Evolutionary conservation across 345 rosid species (phyloP).

Genomic region (Eucalyptus grandis): DNA sequence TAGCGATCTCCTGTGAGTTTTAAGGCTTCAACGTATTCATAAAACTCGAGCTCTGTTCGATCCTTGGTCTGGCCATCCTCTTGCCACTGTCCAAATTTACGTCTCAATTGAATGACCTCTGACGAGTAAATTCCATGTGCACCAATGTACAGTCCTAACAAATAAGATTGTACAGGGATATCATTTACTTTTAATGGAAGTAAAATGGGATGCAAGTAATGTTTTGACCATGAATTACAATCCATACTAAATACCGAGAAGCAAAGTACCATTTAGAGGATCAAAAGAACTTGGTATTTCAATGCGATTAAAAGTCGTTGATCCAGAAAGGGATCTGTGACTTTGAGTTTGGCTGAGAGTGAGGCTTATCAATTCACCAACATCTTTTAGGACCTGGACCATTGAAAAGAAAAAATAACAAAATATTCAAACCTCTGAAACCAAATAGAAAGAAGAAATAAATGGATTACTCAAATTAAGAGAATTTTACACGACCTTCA

Average conservation of each 20-base stretch:
- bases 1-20: slow-evolving; percentile 88
- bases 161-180: not conserved
- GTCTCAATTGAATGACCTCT: slow-evolving; percentile 75
- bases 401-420: not conserved
- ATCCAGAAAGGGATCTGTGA: slow-evolving; percentile 61
- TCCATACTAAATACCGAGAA: not conserved
- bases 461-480: not conserved
- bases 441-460: not conserved
- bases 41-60: slow-evolving; percentile 55
- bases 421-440: not conserved
- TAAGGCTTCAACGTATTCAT: slow-evolving; percentile 90
- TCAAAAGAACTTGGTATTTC: slow-evolving; percentile 52
- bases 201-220: not conserved
- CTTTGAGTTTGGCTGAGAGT: slow-evolving; percentile 63
- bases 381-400: slow-evolving; percentile 73
- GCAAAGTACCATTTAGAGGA: slow-evolving; percentile 59
- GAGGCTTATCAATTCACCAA: slow-evolving; percentile 70
- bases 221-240: not conserved
- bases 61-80: slow-evolving; percentile 44
- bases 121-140: slow-evolving; percentile 78
- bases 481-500: slow-evolving; percentile 46
- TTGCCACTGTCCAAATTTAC: slow-evolving; percentile 86
- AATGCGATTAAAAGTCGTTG: slow-evolving; percentile 79
- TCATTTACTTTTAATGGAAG: not conserved
- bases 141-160: slow-evolving; percentile 80